A percentile compares a stretch with the other conserved stretches of the same genome.
These are phyloP conservation scores for Apiotrichum akiyoshidainum DNA, from an alignment of 1,284 basidiomycete species.

Conservation along the genomic window DNA sequence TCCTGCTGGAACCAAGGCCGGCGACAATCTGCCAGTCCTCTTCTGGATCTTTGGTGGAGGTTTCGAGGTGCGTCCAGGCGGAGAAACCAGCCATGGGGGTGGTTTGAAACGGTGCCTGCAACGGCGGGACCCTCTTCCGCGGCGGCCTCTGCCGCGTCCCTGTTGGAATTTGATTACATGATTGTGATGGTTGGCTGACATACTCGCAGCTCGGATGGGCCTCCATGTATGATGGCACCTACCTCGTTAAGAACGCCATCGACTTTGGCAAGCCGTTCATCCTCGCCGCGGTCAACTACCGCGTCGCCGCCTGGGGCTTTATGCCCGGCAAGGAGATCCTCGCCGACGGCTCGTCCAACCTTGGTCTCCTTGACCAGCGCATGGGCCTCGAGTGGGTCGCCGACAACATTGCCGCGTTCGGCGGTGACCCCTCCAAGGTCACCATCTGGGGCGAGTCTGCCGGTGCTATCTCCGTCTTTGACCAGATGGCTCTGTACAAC, in stretches of 20 bases:
- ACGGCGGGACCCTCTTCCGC: too few relatives aligned
- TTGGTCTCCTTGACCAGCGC: slow-evolving; percentile 53
- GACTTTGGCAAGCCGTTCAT: slow-evolving; percentile 52
- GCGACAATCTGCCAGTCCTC: slow-evolving; percentile 33
- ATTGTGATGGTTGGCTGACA: slow-evolving; percentile 1
- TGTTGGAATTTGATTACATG: too few relatives aligned
- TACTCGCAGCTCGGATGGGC: slow-evolving; percentile 17
- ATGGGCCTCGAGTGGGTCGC: slow-evolving; percentile 44
- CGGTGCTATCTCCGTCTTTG: slow-evolving; percentile 44
- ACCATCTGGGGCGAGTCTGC: slow-evolving; percentile 61
- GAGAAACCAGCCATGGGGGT: too few relatives aligned
- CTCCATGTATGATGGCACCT: slow-evolving; percentile 19
- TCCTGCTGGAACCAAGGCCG: slow-evolving; percentile 19
- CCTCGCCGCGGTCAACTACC: slow-evolving; percentile 61
- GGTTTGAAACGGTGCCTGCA: too few relatives aligned
- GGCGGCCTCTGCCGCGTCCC: too few relatives aligned
- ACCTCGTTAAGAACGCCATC: slow-evolving; percentile 11
- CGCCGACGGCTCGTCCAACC: slow-evolving; percentile 55
- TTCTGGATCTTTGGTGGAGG: slow-evolving; percentile 41
- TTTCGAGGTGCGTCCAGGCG: slow-evolving; percentile 16
- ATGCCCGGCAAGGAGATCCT: slow-evolving; percentile 56
- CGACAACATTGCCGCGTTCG: slow-evolving; percentile 41
- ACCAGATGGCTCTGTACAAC: slow-evolving; percentile 59
- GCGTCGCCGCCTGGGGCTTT: slow-evolving; percentile 48
- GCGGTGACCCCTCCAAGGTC: slow-evolving; percentile 43